Evolutionary conservation across 2,329 filamentous ascomycete genomes (phyloP).

Genomic region (Biscogniauxia sp.): DNA sequence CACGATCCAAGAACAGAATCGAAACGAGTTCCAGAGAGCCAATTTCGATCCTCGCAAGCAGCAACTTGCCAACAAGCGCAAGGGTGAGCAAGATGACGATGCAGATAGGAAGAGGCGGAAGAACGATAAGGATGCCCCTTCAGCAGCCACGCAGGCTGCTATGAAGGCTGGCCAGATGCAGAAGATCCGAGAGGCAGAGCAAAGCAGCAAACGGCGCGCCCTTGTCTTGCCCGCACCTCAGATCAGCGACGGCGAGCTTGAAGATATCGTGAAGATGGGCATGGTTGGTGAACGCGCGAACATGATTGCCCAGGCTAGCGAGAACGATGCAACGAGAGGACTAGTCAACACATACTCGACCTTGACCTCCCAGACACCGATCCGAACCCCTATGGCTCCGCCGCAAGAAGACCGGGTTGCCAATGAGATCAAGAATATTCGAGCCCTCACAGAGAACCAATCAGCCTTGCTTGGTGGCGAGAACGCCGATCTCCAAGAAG

Average conservation of each 20-base stretch:
- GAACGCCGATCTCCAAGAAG: conserved; percentile 85
- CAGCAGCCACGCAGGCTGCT: conserved; percentile 79
- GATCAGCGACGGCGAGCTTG: conserved; percentile 87
- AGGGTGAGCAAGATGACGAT: conserved; percentile 85
- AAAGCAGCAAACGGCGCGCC: conserved; percentile 85
- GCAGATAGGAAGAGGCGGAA: conserved; percentile 80
- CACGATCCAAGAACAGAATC: conserved; percentile 74
- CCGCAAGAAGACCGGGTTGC: conserved; percentile 93
- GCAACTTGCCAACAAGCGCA: conserved; percentile 86
- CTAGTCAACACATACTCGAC: conserved; percentile 84
- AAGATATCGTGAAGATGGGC: conserved; percentile 99
- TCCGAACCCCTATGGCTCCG: conserved; percentile 86
- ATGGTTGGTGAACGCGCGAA: conserved; percentile 87
- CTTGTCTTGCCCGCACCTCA: conserved; percentile 86
- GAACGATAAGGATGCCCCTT: conserved; percentile 78
- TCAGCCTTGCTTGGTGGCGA: conserved; percentile 92
- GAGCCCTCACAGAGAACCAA: conserved; percentile 87
- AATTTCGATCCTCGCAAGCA: conserved; percentile 91
- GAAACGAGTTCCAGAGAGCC: conserved; percentile 80
- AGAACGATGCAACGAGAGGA: conserved; percentile 81
- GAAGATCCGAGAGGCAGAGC: conserved; percentile 91
- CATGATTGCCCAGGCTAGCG: conserved; percentile 69
- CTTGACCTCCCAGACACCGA: conserved; percentile 78
- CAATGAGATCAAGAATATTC: conserved; percentile 93
- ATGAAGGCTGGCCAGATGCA: conserved; percentile 93